Conservation (phyloP, 768 basidiomycete species). For the Stropharia rugosoannulata region DNA sequence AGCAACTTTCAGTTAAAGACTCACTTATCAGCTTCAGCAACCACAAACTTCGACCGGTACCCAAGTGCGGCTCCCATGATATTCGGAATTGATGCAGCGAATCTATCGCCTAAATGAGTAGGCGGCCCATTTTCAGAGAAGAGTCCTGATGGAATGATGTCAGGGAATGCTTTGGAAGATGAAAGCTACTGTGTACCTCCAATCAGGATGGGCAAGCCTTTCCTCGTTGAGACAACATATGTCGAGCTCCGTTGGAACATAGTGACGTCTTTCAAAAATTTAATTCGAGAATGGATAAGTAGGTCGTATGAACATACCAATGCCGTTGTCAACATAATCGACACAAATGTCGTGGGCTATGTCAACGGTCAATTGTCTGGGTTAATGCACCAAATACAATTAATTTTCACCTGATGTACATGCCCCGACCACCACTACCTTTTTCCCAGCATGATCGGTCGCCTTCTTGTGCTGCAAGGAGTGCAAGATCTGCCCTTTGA, state of each 20-base stretch:
- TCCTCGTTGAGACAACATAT: slow-evolving; percentile 51
- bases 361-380: background rate
- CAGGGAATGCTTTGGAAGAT: background rate
- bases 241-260: slow-evolving; percentile 61
- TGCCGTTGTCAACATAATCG: slow-evolving; percentile 46
- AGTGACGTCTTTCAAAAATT: slow-evolving; percentile 42
- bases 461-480: slow-evolving; percentile 57
- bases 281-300: background rate
- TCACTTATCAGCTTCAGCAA: slow-evolving; percentile 59
- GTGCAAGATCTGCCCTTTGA: slow-evolving; percentile 64
- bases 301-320: slow-evolving; percentile 18
- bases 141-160: slow-evolving; percentile 20
- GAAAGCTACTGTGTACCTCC: slow-evolving; percentile 14
- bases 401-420: slow-evolving; percentile 48
- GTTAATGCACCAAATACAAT: background rate
- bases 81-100: slow-evolving; percentile 48
- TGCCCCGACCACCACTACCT: slow-evolving; percentile 67
- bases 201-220: slow-evolving; percentile 30
- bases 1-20: slow-evolving; percentile 4
- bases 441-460: slow-evolving; percentile 61
- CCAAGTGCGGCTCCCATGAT: slow-evolving; percentile 25
- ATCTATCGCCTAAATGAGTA: slow-evolving; percentile 47
- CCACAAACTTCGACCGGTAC: slow-evolving; percentile 31
- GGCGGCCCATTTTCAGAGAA: slow-evolving; percentile 51
- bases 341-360: slow-evolving; percentile 44